Conservation (phyloP, 2,329 filamentous ascomycete species). For the Claviceps arundinis region DNA sequence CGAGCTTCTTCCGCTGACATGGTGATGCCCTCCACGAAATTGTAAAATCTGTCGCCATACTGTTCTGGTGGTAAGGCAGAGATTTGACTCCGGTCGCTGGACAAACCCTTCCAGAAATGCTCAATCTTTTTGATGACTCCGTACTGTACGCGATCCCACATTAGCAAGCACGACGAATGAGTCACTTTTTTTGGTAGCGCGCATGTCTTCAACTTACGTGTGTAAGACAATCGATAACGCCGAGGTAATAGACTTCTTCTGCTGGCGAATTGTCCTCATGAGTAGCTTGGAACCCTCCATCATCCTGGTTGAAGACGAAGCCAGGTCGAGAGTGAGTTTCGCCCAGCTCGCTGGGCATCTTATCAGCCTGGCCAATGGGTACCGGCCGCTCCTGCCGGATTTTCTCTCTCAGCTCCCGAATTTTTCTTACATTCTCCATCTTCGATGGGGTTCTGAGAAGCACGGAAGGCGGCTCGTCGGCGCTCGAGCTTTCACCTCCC, state of each 20-base stretch:
- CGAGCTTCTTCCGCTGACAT: conserved; percentile 78
- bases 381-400: conserved; percentile 87
- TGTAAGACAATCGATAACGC: conserved; percentile 95
- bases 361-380: conserved; percentile 76
- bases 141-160: conserved; percentile 46
- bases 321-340: conserved; percentile 56
- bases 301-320: conserved; percentile 84
- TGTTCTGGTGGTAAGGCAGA: conserved; percentile 81
- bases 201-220: conserved; percentile 52
- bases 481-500: conserved; percentile 47
- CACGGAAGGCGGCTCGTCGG: conserved; percentile 49
- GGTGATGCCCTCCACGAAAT: conserved; percentile 82
- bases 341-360: conserved; percentile 82
- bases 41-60: conserved; percentile 88
- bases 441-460: conserved; percentile 87
- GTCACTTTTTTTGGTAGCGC: neutral
- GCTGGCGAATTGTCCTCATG: conserved; percentile 76
- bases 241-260: conserved; percentile 93
- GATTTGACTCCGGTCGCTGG: conserved; percentile 71
- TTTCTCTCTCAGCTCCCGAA: conserved; percentile 78
- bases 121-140: conserved; percentile 89
- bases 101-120: conserved; percentile 92
- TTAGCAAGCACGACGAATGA: neutral
- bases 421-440: conserved; percentile 80
- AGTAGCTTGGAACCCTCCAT: conserved; percentile 85